Evolutionary conservation across 2,329 filamentous ascomycete genomes (phyloP).

Genomic region (Zasmidium angulare): DNA sequence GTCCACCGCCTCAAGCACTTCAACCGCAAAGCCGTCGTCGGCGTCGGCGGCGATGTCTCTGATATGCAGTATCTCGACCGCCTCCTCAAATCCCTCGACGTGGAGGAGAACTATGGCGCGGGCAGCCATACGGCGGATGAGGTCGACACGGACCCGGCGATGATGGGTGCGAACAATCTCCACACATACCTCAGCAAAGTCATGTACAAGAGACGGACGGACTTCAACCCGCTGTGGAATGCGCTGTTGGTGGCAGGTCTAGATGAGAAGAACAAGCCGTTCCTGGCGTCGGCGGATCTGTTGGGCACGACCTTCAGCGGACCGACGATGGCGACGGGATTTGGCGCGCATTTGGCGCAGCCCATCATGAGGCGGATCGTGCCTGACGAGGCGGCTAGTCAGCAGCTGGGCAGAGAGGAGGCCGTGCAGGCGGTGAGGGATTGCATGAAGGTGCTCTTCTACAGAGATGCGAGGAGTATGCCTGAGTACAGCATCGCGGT

Average conservation of each 20-base stretch:
- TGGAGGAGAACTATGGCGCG: slow-evolving; percentile 79
- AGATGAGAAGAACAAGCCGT: slow-evolving; percentile 75
- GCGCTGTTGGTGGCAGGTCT: slow-evolving; percentile 87
- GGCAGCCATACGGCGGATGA: slow-evolving; percentile 70
- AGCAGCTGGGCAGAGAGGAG: slow-evolving; percentile 70
- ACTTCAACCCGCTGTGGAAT: slow-evolving; percentile 98
- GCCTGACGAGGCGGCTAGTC: slow-evolving; percentile 77
- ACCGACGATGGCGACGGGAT: slow-evolving; percentile 88
- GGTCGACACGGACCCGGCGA: slow-evolving; percentile 44
- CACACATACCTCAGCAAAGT: slow-evolving; percentile 97
- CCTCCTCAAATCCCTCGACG: slow-evolving; percentile 80
- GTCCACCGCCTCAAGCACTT: slow-evolving; percentile 93
- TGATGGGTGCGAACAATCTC: slow-evolving; percentile 85
- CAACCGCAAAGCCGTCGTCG: slow-evolving; percentile 78
- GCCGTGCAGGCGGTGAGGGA: slow-evolving; percentile 81
- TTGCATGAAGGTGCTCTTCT: slow-evolving; percentile 98
- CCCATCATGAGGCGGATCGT: slow-evolving; percentile 83
- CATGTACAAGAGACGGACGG: slow-evolving; percentile 89
- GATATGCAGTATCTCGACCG: slow-evolving; percentile 99
- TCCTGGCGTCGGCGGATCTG: slow-evolving; percentile 87
- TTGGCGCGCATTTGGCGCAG: slow-evolving; percentile 87
- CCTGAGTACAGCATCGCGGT: slow-evolving; percentile 90
- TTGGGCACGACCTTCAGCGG: slow-evolving; percentile 88
- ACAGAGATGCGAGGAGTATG: slow-evolving; percentile 89
- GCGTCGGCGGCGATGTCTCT: slow-evolving; percentile 94